Conservation (phyloP, 2,329 filamentous ascomycete genomes). For the Botrytis fabae region DNA sequence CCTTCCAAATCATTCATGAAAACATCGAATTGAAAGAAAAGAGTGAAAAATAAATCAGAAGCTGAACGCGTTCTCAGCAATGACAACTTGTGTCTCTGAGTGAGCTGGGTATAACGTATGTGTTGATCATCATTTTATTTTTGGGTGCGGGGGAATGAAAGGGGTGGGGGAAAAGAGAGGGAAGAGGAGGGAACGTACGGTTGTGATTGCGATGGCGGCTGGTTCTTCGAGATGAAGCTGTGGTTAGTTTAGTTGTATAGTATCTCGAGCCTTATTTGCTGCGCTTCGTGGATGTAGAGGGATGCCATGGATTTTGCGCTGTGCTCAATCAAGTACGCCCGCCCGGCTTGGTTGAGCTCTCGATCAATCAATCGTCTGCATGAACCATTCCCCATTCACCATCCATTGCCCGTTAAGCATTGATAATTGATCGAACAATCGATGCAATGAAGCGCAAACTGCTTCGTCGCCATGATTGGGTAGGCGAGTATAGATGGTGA, state of each 20-base stretch:
- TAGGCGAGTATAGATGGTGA: neutral
- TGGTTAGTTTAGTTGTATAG: neutral
- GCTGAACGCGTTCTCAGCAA: conserved; percentile 25
- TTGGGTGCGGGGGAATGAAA: neutral
- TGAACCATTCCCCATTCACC: too few relatives aligned
- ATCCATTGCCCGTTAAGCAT: neutral
- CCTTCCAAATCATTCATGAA: neutral
- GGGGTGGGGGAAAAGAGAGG: neutral
- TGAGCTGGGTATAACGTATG: conserved; percentile 25
- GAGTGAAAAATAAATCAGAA: conserved; percentile 16
- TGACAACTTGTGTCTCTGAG: conserved; percentile 24
- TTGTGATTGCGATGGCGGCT: neutral
- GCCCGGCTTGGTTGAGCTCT: too few relatives aligned
- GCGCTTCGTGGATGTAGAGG: neutral
- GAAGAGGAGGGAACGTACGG: neutral
- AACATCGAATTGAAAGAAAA: neutral
- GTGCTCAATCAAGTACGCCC: too few relatives aligned
- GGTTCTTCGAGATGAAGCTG: neutral
- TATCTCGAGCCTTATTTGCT: neutral
- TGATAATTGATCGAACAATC: neutral
- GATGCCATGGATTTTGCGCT: too few relatives aligned
- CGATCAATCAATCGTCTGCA: too few relatives aligned
- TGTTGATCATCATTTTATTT: conserved; percentile 24
- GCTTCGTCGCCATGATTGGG: neutral
- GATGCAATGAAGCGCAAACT: neutral